Base-by-base conservation (phyloP, 257 asterid species). In the Penstemon newberryi region DNA sequence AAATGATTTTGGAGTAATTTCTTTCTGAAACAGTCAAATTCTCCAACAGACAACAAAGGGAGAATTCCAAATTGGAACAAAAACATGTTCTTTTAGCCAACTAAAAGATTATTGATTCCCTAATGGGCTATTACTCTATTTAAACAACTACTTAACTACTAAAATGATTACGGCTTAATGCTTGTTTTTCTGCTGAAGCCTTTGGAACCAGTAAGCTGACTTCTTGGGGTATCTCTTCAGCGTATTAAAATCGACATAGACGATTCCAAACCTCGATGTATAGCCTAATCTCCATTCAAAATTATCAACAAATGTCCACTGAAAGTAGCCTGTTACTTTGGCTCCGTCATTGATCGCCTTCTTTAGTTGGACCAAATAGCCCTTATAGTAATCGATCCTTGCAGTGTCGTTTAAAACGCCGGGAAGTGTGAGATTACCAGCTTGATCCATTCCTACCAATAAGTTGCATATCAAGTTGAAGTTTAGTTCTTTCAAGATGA, bases 221-320 rank as follows among this genome's bases (percentile, higher is more conserved):
- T 77, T 77, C 88, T 94, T 91, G 0, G 97, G 97, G 70, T 86
- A 87, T 74, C 99, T 86, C 83, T 82, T 82, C 43, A 94, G 92
- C 12, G 92, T 87, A 0, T 85, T 78, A 79, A 83, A 91, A 69
- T 94, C 96, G 10, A 94, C 93, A n/a, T 87, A 94, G 43, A 84
- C 87, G 3, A 90, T 83, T 15, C 96, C 96, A 37, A 91, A 94
- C 75, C 99, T 89, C 1, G 96, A 88, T 2, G 96, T 89, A 56
- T 94, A 94, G 0, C 99, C 99, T 41, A 87, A 78, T 49, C 96
- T 77, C 97, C 97, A 91, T 73, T 94, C 97, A 4, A 94, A 94
- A 67, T 94, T 89, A 81, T 94, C 99, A 0, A 94, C 85, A 71
- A 94, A 89, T 3, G 99, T 85, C 97, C 99, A 91, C 0, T 88